Evolutionary conservation across 192 early-diverging fungal genomes (phyloP).

Genomic region (Phycomyces blakesleeanus): DNA sequence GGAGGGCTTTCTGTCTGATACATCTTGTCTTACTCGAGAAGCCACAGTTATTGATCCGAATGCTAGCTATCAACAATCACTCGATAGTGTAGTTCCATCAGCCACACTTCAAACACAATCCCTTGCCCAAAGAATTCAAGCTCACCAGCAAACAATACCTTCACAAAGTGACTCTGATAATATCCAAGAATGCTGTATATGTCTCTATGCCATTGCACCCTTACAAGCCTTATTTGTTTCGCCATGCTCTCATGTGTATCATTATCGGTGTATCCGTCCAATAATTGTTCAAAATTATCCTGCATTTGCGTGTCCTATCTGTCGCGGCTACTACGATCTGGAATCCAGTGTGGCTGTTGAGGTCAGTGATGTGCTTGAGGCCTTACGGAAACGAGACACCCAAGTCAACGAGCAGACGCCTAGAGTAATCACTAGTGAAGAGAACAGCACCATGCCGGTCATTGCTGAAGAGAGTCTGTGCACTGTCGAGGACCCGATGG

Average conservation of each 20-base stretch:
- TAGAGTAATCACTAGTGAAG: too few species aligned
- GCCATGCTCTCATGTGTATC: conserved; percentile 82
- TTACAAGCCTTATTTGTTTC: conserved; percentile 81
- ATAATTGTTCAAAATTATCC: conserved; percentile 59
- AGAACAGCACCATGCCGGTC: too few species aligned
- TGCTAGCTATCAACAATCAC: not conserved
- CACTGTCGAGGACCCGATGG: too few species aligned
- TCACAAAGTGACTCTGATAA: conserved; percentile 28
- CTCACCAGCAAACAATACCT: not conserved
- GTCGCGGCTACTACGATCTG: conserved; percentile 77
- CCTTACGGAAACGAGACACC: not conserved
- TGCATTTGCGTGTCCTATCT: conserved; percentile 75
- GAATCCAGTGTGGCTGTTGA: conserved; percentile 63
- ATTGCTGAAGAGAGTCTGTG: too few species aligned
- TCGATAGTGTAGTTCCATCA: conserved; percentile 1
- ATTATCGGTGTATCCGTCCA: conserved; percentile 77
- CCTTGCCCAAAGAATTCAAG: not conserved
- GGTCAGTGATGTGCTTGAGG: conserved; percentile 25
- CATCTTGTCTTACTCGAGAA: not conserved
- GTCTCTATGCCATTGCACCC: conserved; percentile 70
- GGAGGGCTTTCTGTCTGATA: not conserved
- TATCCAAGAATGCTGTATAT: conserved; percentile 73
- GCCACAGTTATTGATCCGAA: conserved; percentile 1
- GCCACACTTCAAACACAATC: too few species aligned
- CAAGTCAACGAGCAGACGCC: too few species aligned